phyloP scores from a whole-genome alignment of 441 rosid species.

The Capsella rubella region DNA sequence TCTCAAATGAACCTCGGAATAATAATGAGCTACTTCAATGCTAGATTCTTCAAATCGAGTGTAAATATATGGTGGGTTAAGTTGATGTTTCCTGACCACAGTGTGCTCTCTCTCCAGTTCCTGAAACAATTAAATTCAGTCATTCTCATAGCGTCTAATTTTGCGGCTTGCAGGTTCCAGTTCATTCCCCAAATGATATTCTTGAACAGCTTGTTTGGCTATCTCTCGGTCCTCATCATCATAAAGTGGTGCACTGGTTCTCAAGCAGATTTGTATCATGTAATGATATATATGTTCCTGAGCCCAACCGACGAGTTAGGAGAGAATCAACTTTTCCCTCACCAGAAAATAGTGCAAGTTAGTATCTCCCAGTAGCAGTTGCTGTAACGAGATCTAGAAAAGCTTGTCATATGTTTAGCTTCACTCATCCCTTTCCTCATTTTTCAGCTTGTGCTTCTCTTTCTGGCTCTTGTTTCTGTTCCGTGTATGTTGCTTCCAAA shows the following conservation, averaged over 20 bases:
- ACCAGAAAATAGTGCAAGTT: slow-evolving; percentile 82
- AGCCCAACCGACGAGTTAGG: slow-evolving; percentile 92
- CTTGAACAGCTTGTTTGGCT: slow-evolving; percentile 89
- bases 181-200: slow-evolving; percentile 94
- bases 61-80: slow-evolving; percentile 75
- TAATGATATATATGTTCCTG: slow-evolving; percentile 95
- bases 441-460: slow-evolving; percentile 70
- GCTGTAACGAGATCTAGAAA: slow-evolving; percentile 14
- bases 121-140: slow-evolving; percentile 3
- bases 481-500: slow-evolving; percentile 98
- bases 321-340: slow-evolving; percentile 82
- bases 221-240: slow-evolving; percentile 81
- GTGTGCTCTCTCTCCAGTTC: background rate
- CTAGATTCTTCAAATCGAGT: slow-evolving; percentile 63
- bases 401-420: background rate
- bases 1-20: slow-evolving; percentile 99
- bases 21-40: slow-evolving; percentile 83
- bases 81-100: slow-evolving; percentile 12
- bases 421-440: slow-evolving; percentile 3
- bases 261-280: slow-evolving; percentile 92
- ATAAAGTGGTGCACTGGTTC: slow-evolving; percentile 95
- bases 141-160: slow-evolving; percentile 15
- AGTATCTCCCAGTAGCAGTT: slow-evolving; percentile 20
- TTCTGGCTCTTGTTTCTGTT: slow-evolving; percentile 83
- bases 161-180: slow-evolving; percentile 69